Evolutionary conservation across 2,329 filamentous ascomycete genomes (phyloP).

Genomic region (Didymella exigua): DNA sequence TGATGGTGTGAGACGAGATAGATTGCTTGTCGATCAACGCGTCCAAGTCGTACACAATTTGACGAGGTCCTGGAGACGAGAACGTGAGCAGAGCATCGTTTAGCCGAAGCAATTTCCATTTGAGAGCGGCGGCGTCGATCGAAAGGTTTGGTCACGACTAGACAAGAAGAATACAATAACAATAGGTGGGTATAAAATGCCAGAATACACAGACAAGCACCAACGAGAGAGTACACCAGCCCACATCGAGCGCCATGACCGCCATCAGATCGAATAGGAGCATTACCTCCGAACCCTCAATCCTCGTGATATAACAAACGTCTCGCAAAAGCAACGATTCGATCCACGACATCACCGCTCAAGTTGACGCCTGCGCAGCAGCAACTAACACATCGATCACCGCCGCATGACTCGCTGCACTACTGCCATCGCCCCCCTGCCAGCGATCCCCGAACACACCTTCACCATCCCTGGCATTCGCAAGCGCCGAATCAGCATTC

Average conservation of each 20-base stretch:
- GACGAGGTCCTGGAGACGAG: too few relatives aligned
- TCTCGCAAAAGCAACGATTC: constrained; percentile 3
- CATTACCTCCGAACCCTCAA: neutral
- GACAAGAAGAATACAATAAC: neutral
- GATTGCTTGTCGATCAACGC: too few relatives aligned
- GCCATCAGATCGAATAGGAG: neutral
- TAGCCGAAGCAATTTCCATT: too few relatives aligned
- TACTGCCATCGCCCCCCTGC: constrained; percentile 60
- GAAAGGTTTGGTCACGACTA: too few relatives aligned
- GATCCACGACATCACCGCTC: neutral
- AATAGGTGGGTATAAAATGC: constrained; percentile 9
- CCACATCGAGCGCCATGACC: too few relatives aligned
- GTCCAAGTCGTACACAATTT: too few relatives aligned
- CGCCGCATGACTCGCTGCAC: constrained; percentile 65
- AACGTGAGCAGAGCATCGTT: too few relatives aligned
- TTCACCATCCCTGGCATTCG: constrained; percentile 38
- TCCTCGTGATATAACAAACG: neutral
- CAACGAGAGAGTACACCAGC: neutral
- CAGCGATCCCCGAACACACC: constrained; percentile 63
- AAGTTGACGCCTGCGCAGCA: constrained; percentile 20
- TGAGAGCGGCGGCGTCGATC: too few relatives aligned
- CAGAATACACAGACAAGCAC: neutral
- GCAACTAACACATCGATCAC: constrained; percentile 70
- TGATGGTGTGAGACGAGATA: too few relatives aligned
- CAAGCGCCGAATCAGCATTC: constrained; percentile 44